Evolutionary conservation across 805 yeast genomes (phyloP), one percentile per base, ranked within the genome.

Genomic region (Candida saitoana): DNA sequence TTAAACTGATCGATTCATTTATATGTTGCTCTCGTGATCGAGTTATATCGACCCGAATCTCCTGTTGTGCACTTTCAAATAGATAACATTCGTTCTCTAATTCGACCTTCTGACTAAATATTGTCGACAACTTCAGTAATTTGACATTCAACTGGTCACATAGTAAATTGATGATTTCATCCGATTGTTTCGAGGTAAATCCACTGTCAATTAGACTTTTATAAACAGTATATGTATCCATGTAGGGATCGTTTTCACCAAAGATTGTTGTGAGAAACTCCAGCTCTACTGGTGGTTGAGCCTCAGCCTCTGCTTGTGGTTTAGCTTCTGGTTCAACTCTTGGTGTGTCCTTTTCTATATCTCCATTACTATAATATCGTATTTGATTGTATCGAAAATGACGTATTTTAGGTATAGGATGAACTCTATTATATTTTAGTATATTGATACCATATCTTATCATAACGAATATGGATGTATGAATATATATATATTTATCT

Each of bases 41-140:
- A 32, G 83, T 80, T 18, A 89, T 77, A 52, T 89, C 96, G 35
- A 84, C 87, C 38, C 84, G 64, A 29, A 91, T 63, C 59, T 91
- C 98, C 41, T 90, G 83, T 47, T 87, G 87, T 0, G 96, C 96
- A 24, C 96, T 95, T 57, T 89, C 91, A 59, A 88, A 90, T 11
- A 93, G 64, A 56, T 91, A 93, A 17, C 79, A 76, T 53, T 91
- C 96, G 54, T 90, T 91, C 48, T 90, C 96, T 12, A 88, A 65
- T 50, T 88, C 96, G 47, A 80, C 79, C 19, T 63, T 63, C 17
- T 77, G 80, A 3, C 76, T 63, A 56, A 75, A 78, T 43, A 67
- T 69, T 3, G 63, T 58, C 36, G 72, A 68, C 27, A 82, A 62
- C 57, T 67, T 69, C 18, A 65, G 49, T 36, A 70, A 55, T 47